Percentiles rank a stretch among this genome's conserved stretches.
Evolutionary conservation across 495 filamentous ascomycete species (phyloP).

Genomic region (Xylaria scruposa): DNA sequence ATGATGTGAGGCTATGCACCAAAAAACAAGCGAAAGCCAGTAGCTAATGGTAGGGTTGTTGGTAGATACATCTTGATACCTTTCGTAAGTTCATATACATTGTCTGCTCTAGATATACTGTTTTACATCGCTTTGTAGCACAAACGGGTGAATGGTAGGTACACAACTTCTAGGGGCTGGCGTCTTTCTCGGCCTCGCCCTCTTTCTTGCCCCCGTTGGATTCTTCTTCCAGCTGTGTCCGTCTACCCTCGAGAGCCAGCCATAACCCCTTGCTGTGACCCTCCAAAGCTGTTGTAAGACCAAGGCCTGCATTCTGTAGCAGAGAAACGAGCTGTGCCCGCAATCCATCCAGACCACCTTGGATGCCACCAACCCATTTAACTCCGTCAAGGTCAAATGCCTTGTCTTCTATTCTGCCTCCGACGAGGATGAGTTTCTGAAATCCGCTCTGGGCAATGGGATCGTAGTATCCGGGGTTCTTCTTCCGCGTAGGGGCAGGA

Average conservation of each 20-base stretch:
- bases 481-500: constrained; percentile 74
- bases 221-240: constrained; percentile 79
- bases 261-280: constrained; percentile 79
- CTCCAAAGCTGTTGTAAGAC: constrained; percentile 76
- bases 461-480: constrained; percentile 82
- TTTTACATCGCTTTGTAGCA: constrained; percentile 23
- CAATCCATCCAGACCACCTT: constrained; percentile 80
- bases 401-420: constrained; percentile 78
- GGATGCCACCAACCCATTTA: constrained; percentile 85
- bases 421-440: constrained; percentile 85
- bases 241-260: constrained; percentile 80
- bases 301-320: constrained; percentile 75
- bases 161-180: constrained; percentile 35
- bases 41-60: neutral
- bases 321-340: constrained; percentile 80
- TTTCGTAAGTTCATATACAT: constrained; percentile 21
- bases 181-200: constrained; percentile 34
- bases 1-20: neutral
- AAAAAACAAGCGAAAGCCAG: neutral
- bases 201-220: constrained; percentile 52
- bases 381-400: constrained; percentile 82
- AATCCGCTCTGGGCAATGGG: constrained; percentile 75
- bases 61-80: neutral
- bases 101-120: constrained; percentile 22
- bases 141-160: constrained; percentile 17